Percentiles rank a stretch among this genome's conserved stretches.
Conservation (phyloP, 2,329 filamentous ascomycete genomes). For the Sclerotiophoma versabilis region DNA sequence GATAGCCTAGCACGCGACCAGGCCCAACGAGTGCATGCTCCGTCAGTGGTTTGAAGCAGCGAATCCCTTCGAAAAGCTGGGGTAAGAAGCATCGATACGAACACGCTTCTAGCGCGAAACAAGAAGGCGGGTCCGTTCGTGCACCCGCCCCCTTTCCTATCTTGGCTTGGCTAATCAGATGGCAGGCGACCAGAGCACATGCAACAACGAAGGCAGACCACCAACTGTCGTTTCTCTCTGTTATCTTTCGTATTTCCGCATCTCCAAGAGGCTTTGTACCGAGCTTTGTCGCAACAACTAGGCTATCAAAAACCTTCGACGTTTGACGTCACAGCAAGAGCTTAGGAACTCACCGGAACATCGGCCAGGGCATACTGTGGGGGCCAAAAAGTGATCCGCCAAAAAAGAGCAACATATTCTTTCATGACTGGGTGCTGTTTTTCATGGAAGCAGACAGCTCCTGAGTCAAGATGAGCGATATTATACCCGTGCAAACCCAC, state of each 20-base stretch:
- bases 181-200: neutral
- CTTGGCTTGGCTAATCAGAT: conserved; percentile 12
- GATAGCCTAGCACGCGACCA: conserved; percentile 4
- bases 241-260: neutral
- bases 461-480: conserved; percentile 8
- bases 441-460: neutral
- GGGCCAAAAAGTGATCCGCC: neutral
- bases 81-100: conserved; percentile 7
- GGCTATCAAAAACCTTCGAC: neutral
- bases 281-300: neutral
- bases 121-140: conserved; percentile 14
- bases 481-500: conserved; percentile 4
- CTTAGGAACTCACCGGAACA: neutral
- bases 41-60: conserved; percentile 3
- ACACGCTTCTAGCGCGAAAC: conserved; percentile 11
- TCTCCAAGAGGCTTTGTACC: neutral
- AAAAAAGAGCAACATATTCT: neutral
- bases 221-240: neutral
- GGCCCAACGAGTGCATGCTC: neutral
- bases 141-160: conserved; percentile 13
- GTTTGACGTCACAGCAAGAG: conserved; percentile 7
- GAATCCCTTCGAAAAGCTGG: conserved; percentile 11
- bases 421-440: neutral
- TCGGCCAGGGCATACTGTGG: too few species aligned
- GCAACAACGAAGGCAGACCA: conserved; percentile 4